Evolutionary conservation across 805 yeast genomes (phyloP).

Genomic region (Metschnikowia aberdeeniae): DNA sequence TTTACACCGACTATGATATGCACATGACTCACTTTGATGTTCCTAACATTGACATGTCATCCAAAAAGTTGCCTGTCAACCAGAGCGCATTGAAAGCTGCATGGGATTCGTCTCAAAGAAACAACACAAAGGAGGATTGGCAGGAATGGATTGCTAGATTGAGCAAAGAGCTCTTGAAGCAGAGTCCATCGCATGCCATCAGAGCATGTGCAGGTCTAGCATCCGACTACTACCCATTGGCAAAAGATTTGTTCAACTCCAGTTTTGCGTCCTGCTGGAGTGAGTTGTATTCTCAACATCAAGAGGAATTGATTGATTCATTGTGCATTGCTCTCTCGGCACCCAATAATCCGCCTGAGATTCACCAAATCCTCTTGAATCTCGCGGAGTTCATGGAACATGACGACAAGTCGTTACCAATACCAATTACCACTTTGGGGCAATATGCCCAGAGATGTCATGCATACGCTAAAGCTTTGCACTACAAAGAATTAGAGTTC

Average conservation of each 20-base stretch:
- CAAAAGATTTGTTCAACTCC: conserved; percentile 87
- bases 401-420: conserved; percentile 90
- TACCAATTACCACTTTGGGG: conserved; percentile 84
- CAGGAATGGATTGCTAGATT: conserved; percentile 92
- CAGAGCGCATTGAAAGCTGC: conserved; percentile 65
- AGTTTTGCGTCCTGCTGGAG: conserved; percentile 96
- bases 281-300: conserved; percentile 82
- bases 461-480: conserved; percentile 95
- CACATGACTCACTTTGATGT: conserved; percentile 43
- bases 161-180: conserved; percentile 79
- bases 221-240: conserved; percentile 79
- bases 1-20: conserved; percentile 57
- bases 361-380: conserved; percentile 82
- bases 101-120: conserved; percentile 87
- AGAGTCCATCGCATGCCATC: conserved; percentile 90
- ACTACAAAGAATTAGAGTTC: conserved; percentile 92
- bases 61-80: conserved; percentile 69
- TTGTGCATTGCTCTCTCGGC: conserved; percentile 85
- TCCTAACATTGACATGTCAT: conserved; percentile 60
- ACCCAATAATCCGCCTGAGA: conserved; percentile 92
- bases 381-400: conserved; percentile 97
- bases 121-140: conserved; percentile 91
- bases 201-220: conserved; percentile 92
- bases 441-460: conserved; percentile 93
- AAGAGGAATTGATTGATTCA: conserved; percentile 82